Evolutionary conservation across 371 early-diverging fungal species (phyloP), one percentile per base, ranked within the genome.

Genomic region (Thermomucor indicae-seudaticae): DNA sequence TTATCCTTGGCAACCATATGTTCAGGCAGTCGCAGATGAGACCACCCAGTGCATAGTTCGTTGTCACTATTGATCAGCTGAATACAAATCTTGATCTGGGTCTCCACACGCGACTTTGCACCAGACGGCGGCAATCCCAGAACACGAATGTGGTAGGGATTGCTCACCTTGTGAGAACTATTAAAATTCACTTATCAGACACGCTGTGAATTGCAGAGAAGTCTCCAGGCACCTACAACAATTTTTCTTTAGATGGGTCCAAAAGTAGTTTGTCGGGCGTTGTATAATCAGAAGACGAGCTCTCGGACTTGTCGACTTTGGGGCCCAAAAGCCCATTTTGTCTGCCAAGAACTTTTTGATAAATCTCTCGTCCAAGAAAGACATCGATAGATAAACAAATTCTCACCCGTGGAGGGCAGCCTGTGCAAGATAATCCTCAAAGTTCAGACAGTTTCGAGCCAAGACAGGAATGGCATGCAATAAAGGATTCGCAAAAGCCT

Each of bases 21-120:
- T 51, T 88, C 89, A 7, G 90, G 90, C 19, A 91, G 61, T 39
- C 77, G 65, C 32, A 91, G 52, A 51, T 86, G 86, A 11, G 88
- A 72, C 85, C 86, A 90, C 24, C 64, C 57, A 5, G 80, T 81
- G 1, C 79, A 83, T 19, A 79, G 72, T 47, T 84, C 83, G 24
- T 86, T 87, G 28, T 62, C 49, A 44, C 67, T 52, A 30, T 82
- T 76, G 3, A 78, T 74, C 10, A 91, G 63, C 47, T 88, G 87
- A 43, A 91, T 53, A 29, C 88, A 86, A 6, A 90, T 67, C 50
- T 88, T 89, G 61, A 88, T 88, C 58, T 90, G 91, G 25, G 91
- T 91, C 55, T 91, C 90, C 19, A 91, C 91, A 17, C 90, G 70
- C 14, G 87, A 88, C 51, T 88, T 86, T 7, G 89, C 91, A 23